Evolutionary conservation across 2,329 filamentous ascomycete genomes (phyloP).

Genomic region (Talaromyces marneffei): DNA sequence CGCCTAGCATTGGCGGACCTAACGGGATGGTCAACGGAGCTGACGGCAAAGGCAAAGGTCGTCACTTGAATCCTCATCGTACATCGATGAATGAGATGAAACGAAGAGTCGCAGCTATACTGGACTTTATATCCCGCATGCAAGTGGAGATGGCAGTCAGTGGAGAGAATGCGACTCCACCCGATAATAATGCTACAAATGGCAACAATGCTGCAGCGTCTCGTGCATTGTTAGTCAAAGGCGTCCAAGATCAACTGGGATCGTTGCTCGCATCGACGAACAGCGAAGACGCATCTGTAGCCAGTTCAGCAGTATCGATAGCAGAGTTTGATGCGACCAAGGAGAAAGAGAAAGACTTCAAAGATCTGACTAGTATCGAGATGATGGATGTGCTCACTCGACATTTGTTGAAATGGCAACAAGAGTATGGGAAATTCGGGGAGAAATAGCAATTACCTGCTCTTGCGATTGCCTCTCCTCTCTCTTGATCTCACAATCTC

Average conservation of each 20-base stretch:
- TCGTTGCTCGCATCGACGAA: constrained; percentile 24
- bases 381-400: constrained; percentile 86
- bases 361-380: constrained; percentile 68
- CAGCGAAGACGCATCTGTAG: constrained; percentile 19
- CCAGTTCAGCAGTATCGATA: constrained; percentile 15
- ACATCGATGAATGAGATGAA: constrained; percentile 85
- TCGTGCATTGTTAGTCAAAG: constrained; percentile 26
- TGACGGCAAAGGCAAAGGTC: constrained; percentile 56
- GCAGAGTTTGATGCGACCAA: constrained; percentile 27
- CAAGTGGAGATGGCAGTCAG: constrained; percentile 75
- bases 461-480: not conserved
- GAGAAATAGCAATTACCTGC: constrained; percentile 34
- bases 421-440: constrained; percentile 56
- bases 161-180: constrained; percentile 43
- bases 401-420: constrained; percentile 79
- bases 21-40: constrained; percentile 50
- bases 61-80: constrained; percentile 50
- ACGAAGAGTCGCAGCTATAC: constrained; percentile 72
- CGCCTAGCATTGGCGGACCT: constrained; percentile 28
- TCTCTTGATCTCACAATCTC: constrained; percentile 13
- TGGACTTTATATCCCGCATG: constrained; percentile 84
- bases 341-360: constrained; percentile 56
- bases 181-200: constrained; percentile 27
- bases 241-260: constrained; percentile 33
- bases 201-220: constrained; percentile 19